These are phyloP conservation scores for Tricholoma terreum DNA, from an alignment of 768 basidiomycete species.

Conservation along the genomic window DNA sequence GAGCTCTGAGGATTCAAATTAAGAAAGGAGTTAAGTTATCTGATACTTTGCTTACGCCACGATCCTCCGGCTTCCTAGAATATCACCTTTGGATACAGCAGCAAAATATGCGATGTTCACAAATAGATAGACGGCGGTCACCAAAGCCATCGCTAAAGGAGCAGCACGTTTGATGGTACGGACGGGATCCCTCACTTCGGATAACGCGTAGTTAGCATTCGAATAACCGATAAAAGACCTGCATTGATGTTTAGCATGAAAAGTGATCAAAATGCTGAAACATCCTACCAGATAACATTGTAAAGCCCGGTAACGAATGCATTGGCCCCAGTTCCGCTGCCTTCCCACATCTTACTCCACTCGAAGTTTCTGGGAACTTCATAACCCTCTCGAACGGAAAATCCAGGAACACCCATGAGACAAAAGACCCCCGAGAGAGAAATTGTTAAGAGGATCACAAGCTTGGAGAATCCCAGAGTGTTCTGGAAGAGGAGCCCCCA, in stretches of 20 bases:
- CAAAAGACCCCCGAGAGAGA: constrained; percentile 52
- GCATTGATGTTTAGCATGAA: not conserved
- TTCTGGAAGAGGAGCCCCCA: constrained; percentile 66
- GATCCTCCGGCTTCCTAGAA: constrained; percentile 59
- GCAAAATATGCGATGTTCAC: constrained; percentile 75
- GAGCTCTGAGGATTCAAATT: constrained; percentile 39
- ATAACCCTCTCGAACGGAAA: constrained; percentile 48
- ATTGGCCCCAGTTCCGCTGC: constrained; percentile 51
- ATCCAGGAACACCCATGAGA: constrained; percentile 46
- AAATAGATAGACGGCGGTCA: constrained; percentile 58
- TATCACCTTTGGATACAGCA: constrained; percentile 68
- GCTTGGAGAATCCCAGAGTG: constrained; percentile 56
- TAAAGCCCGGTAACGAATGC: constrained; percentile 64
- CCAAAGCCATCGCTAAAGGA: constrained; percentile 58
- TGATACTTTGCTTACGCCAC: constrained; percentile 51
- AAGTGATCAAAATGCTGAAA: not conserved
- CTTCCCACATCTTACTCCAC: constrained; percentile 64
- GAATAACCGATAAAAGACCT: constrained; percentile 76
- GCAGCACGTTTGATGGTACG: constrained; percentile 69
- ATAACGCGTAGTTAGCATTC: constrained; percentile 72
- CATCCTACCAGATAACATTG: constrained; percentile 62
- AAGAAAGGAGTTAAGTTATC: not conserved
- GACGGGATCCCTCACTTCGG: constrained; percentile 67
- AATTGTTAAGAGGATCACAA: constrained; percentile 51
- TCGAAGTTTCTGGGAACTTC: constrained; percentile 54